These are phyloP conservation scores for Akebia trifoliata DNA, from an alignment of 164 flowering plant genomes.

Conservation along the genomic window DNA sequence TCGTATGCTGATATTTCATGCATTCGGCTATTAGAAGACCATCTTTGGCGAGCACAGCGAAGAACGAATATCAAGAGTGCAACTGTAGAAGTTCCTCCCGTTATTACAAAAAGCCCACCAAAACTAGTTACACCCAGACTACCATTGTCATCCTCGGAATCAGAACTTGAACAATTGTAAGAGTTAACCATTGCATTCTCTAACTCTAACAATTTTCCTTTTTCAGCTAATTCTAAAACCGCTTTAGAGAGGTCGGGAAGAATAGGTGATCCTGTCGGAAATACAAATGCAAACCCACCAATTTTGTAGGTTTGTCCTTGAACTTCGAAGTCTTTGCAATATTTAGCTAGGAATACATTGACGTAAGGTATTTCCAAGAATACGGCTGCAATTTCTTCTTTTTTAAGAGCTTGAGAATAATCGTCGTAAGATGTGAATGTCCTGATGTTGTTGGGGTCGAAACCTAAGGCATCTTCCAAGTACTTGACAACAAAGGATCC, in stretches of 20 bases:
- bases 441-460: constrained; percentile 13
- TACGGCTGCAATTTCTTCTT: constrained; percentile 21
- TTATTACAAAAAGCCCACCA: constrained; percentile 14
- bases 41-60: background rate
- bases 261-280: constrained; percentile 26
- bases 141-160: background rate
- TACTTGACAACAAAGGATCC: constrained; percentile 23
- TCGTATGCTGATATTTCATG: background rate
- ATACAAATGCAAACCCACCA: constrained; percentile 53
- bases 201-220: constrained; percentile 16
- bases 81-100: constrained; percentile 15
- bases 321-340: constrained; percentile 25
- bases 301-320: constrained; percentile 26
- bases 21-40: no score
- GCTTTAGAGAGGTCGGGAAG: constrained; percentile 25
- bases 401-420: constrained; percentile 19
- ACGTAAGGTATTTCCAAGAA: constrained; percentile 14
- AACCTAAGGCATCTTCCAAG: constrained; percentile 17
- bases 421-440: constrained; percentile 1
- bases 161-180: constrained; percentile 13
- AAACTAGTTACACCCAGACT: constrained; percentile 21
- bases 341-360: constrained; percentile 27
- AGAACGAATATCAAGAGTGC: background rate
- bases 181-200: constrained; percentile 15
- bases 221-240: constrained; percentile 19